Conservation (phyloP, 2,329 filamentous ascomycete genomes). For the Hypoxylon sp. region DNA sequence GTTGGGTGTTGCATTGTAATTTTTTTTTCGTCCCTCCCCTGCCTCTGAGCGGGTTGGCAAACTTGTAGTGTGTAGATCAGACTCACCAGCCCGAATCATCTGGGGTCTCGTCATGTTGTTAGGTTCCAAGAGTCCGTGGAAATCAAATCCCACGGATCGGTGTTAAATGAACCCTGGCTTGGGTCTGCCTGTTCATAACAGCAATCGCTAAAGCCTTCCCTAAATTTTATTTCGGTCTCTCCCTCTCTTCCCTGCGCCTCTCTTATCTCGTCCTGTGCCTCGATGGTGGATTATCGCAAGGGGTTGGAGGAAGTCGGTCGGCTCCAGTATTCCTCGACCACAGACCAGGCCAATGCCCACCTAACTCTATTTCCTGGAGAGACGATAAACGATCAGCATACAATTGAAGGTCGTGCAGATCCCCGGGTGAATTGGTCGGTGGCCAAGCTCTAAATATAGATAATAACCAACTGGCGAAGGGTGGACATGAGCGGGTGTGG, state of each 20-base stretch:
- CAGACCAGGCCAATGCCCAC: slow-evolving; percentile 41
- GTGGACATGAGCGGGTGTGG: slow-evolving; percentile 20
- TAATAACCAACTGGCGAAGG: slow-evolving; percentile 15
- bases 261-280: slow-evolving; percentile 27
- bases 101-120: slow-evolving; percentile 69
- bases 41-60: slow-evolving; percentile 39
- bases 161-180: slow-evolving; percentile 40
- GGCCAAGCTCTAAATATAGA: slow-evolving; percentile 38
- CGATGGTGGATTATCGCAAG: slow-evolving; percentile 46
- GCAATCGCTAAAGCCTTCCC: slow-evolving; percentile 29
- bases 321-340: slow-evolving; percentile 35
- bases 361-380: slow-evolving; percentile 43
- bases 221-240: slow-evolving; percentile 34
- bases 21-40: slow-evolving; percentile 42
- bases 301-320: slow-evolving; percentile 43
- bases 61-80: slow-evolving; percentile 37
- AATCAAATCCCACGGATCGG: slow-evolving; percentile 49
- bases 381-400: slow-evolving; percentile 34
- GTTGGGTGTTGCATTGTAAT: slow-evolving; percentile 46
- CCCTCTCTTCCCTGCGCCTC: slow-evolving; percentile 35
- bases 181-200: slow-evolving; percentile 39
- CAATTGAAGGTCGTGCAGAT: slow-evolving; percentile 32
- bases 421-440: slow-evolving; percentile 35
- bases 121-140: slow-evolving; percentile 45
- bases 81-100: slow-evolving; percentile 72